Evolutionary conservation across 768 basidiomycete genomes (phyloP).

Genomic region (Harrya chromipes): DNA sequence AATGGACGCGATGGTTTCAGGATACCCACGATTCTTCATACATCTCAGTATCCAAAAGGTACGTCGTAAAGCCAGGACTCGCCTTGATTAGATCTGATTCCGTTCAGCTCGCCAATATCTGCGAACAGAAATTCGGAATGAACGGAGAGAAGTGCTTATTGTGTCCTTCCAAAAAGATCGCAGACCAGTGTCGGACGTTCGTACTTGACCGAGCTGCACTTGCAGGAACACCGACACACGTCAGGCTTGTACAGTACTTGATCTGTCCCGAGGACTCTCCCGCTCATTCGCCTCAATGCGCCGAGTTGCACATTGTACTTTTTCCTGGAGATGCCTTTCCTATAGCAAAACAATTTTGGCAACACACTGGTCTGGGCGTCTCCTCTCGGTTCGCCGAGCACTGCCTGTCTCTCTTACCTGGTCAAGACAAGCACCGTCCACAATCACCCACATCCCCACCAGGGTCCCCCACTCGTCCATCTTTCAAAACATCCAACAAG

Average conservation of each 20-base stretch:
- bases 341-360: conserved; percentile 92
- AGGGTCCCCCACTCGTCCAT: conserved; percentile 27
- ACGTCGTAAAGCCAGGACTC: conserved; percentile 19
- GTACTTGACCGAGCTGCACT: conserved; percentile 49
- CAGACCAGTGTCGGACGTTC: conserved; percentile 74
- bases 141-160: conserved; percentile 75
- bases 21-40: conserved; percentile 95
- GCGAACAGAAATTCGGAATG: conserved; percentile 73
- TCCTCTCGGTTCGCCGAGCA: conserved; percentile 84
- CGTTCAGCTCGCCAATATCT: conserved; percentile 70
- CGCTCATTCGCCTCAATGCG: conserved; percentile 28
- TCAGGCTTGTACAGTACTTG: conserved; percentile 66
- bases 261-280: conserved; percentile 58
- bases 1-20: conserved; percentile 74
- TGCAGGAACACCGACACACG: conserved; percentile 42
- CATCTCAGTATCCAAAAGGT: conserved; percentile 85
- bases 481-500: conserved; percentile 48
- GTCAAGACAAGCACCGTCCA: conserved; percentile 31
- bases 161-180: conserved; percentile 68
- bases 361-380: conserved; percentile 88
- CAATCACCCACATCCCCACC: conserved; percentile 29
- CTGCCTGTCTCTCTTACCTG: conserved; percentile 67
- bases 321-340: conserved; percentile 60
- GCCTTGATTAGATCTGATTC: not conserved
- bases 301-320: conserved; percentile 79